Base-by-base conservation (phyloP, 305 asterid species). In the Rubia tinctorum region DNA sequence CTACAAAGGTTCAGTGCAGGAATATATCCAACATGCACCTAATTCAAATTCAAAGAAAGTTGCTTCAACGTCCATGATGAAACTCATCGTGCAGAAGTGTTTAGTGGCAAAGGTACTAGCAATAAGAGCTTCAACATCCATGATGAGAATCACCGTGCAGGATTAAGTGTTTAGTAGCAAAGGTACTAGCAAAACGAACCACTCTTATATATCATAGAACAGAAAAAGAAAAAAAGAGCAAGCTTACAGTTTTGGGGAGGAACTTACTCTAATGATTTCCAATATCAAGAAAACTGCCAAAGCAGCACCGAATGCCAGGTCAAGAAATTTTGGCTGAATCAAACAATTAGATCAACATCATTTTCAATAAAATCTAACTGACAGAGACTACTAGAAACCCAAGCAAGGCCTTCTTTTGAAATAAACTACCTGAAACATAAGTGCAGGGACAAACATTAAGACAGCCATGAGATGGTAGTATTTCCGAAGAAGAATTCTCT, bases 401-500 rank as follows among this genome's bases (percentile, higher is more conserved):
- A 12, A 68, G 34, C n/a, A 56, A 76, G 66, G 53, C 53, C 45
- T 67, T 5, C 18, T 61, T 68, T 60, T 65, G 49, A 77, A 55
- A 73, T 64, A 73, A 82, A 81, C 78, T 80, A 92, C 97, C 96
- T 95, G 98, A 82, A 88, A 83, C 80, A 92, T 75, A 76, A 95
- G 95, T 75, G 99, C 98, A 62, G 99, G 99, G 73, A 95, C 88
- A 83, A 95, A 95, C 82, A 95, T 95, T 51, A 81, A 80, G 66
- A 95, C 98, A 15, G 97, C 99, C 89, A 93, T 80, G 73, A 95
- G 89, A 86, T 95, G 99, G 86, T 95, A 95, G 85, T 92, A 95
- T 79, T 95, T 95, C 74, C 99, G 93, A 77, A 92, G 98, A 84
- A 95, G 97, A 77, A 95, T 95, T 84, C 99, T 86, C 81, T 89